A percentile compares a stretch with the other conserved stretches of the same genome.
phyloP scores from a whole-genome alignment of 345 rosid species.

The Populus tremula region DNA sequence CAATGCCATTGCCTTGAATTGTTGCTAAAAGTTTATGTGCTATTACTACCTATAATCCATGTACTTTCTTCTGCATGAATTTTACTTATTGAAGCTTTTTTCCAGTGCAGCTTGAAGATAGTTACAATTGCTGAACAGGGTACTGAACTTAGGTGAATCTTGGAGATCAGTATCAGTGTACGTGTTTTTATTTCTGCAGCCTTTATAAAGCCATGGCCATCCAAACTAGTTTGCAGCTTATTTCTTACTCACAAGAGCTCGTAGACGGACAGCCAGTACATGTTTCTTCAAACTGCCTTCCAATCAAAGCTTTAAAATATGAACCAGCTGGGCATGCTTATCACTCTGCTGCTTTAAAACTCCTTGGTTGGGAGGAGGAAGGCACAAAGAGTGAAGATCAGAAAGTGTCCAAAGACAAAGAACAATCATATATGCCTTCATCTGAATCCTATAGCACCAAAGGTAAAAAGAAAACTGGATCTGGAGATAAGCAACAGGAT shows the following conservation, averaged over 20 bases:
- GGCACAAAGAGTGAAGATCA: conserved; percentile 43
- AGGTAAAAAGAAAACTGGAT: conserved; percentile 86
- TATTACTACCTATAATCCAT: neutral
- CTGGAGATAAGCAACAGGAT: conserved; percentile 73
- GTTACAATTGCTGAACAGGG: neutral
- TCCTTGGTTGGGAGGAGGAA: conserved; percentile 68
- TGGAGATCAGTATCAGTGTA: neutral
- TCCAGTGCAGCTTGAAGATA: neutral
- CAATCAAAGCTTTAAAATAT: conserved; percentile 65
- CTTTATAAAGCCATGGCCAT: conserved; percentile 32
- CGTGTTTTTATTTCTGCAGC: neutral
- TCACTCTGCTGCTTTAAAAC: conserved; percentile 79
- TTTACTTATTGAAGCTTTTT: neutral
- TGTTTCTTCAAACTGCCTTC: conserved; percentile 76
- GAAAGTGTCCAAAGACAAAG: conserved; percentile 59
- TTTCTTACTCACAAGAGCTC: conserved; percentile 75
- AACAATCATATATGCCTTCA: conserved; percentile 57
- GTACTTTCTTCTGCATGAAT: neutral
- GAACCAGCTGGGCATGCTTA: conserved; percentile 97
- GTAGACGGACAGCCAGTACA: conserved; percentile 65
- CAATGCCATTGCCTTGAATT: neutral
- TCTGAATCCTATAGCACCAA: conserved; percentile 69
- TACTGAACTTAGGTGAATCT: neutral
- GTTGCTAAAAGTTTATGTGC: neutral
- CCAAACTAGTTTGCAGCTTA: conserved; percentile 40